Conservation (phyloP, 257 asterid genomes). For the Ballota nigra region DNA sequence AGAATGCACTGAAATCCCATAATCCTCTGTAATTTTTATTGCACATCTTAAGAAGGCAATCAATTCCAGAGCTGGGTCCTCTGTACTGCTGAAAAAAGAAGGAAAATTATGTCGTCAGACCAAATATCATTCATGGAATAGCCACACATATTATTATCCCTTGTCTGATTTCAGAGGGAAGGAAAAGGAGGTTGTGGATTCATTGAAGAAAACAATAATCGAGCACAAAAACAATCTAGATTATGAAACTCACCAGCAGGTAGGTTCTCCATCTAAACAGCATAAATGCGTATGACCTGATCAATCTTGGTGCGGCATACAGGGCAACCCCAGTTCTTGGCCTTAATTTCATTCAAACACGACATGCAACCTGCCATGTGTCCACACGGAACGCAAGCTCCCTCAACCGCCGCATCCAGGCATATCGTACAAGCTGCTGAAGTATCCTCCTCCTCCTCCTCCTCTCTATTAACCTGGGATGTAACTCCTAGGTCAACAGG, state of each 20-base stretch:
- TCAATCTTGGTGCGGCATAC: constrained; percentile 83
- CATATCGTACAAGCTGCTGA: constrained; percentile 64
- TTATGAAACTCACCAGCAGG: constrained; percentile 30
- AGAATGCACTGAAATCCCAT: not conserved
- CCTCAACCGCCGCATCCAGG: constrained; percentile 77
- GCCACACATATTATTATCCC: too few relatives aligned
- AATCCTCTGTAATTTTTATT: not conserved
- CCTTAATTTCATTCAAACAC: constrained; percentile 70
- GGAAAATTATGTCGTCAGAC: not conserved
- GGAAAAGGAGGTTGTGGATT: not conserved
- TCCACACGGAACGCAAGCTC: constrained; percentile 93
- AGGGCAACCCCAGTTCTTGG: constrained; percentile 89
- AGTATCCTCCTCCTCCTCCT: constrained; percentile 34
- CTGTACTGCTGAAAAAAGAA: not conserved
- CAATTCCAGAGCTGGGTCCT: not conserved
- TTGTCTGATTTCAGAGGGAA: too few relatives aligned
- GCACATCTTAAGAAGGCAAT: not conserved
- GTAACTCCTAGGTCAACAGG: constrained; percentile 43
- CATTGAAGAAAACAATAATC: not conserved
- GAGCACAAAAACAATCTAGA: not conserved
- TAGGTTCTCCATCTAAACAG: constrained; percentile 41
- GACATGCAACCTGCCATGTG: constrained; percentile 96
- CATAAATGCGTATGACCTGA: constrained; percentile 69
- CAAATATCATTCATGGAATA: too few relatives aligned
- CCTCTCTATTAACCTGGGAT: constrained; percentile 23